Base-by-base conservation (phyloP, 2,329 filamentous ascomycete species). In the Cladophialophora yegresii region DNA sequence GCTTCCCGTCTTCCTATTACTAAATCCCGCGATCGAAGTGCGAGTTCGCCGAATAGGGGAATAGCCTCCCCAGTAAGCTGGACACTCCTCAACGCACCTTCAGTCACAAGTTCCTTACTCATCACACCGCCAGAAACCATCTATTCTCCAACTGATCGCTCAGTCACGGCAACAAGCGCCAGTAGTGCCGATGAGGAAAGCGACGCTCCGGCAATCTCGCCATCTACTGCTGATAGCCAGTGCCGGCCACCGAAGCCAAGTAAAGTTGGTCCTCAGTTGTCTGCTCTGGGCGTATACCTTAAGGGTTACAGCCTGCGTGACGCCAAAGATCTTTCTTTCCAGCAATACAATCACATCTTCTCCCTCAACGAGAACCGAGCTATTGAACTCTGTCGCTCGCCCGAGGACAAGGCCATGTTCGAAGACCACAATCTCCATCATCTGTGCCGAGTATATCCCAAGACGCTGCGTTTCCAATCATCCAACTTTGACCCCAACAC, bases 401-500 rank as follows among this genome's bases (percentile, higher is more conserved):
- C 87, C 53, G 89, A 91, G 26, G 87, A 87, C 65, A 96, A 96
- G 78, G 85, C 86, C 67, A 83, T 89, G 3, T 84, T 98, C 28
- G 89, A 93, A 72, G 88, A 90, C 64, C 95, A 99, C 82, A 99
- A 99, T 76, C 89, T 92, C 82, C 87, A 88, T 47, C 91, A 93
- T 75, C 81, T 97, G 73, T 97, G 97, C 86, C 89, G 95, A 50
- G 92, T 98, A 9, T 99, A 99, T 74, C 95, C 95, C 6, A 90
- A 91, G 61, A 88, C 86, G 43, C 88, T 87, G 71, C 89, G 95
- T 30, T 83, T 98, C 62, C 87, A 86, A 36, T 98, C 95, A 0
- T 91, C 89, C 71, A 99, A 99, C 78, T 98, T 97, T 73, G 92
- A 97, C 72, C 95, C 95, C 0, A 85, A 96, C 68, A 88, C 89